Conservation (phyloP, 768 basidiomycete species). For the Neoboletus brunneissimus region DNA sequence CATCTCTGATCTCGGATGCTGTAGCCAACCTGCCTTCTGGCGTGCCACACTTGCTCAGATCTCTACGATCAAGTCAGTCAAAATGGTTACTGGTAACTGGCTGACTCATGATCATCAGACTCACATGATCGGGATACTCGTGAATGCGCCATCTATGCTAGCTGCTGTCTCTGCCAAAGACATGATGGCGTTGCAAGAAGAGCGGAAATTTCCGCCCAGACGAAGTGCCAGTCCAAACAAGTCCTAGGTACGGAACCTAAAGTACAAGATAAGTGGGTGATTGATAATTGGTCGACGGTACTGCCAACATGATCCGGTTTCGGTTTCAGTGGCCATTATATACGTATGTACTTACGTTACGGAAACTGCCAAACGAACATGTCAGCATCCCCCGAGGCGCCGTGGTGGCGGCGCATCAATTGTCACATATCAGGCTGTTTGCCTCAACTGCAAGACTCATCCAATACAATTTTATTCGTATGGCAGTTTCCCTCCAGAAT, state of each 20-base stretch:
- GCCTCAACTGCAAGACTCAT: neutral
- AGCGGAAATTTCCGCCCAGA: neutral
- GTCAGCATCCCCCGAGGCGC: neutral
- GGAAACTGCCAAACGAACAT: neutral
- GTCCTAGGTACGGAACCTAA: no score
- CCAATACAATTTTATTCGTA: neutral
- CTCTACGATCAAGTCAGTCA: slow-evolving; percentile 9
- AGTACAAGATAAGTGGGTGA: neutral
- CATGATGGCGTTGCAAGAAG: slow-evolving; percentile 9
- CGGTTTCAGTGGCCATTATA: neutral
- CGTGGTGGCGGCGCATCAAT: no score
- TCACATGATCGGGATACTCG: slow-evolving; percentile 28
- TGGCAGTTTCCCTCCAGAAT: neutral
- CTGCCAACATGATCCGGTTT: neutral
- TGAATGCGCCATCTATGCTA: slow-evolving; percentile 18
- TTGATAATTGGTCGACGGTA: neutral
- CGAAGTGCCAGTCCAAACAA: no score
- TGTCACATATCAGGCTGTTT: neutral
- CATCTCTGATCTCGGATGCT: slow-evolving; percentile 61
- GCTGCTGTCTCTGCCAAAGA: slow-evolving; percentile 22
- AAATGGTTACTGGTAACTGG: neutral
- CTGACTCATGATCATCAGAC: neutral
- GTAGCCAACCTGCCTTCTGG: slow-evolving; percentile 40
- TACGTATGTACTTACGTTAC: neutral
- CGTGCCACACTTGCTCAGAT: slow-evolving; percentile 19